Conservation (phyloP, 257 asterid genomes). For the Plantago elongata region DNA sequence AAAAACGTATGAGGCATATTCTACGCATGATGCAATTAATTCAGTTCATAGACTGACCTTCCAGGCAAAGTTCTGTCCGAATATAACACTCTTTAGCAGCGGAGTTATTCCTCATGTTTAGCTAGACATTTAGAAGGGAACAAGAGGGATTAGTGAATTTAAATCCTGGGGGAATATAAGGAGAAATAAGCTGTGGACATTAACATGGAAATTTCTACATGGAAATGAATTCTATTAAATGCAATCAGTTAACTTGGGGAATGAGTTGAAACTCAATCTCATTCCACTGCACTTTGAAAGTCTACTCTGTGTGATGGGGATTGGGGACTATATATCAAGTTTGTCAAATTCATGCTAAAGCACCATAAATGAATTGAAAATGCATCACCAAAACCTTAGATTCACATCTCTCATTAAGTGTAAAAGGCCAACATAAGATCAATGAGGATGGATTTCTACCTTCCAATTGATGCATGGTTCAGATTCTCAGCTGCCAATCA, state of each 20-base stretch:
- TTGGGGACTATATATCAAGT: too few species aligned
- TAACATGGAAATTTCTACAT: neutral
- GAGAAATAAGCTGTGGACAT: neutral
- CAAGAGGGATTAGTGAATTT: slow-evolving; percentile 20
- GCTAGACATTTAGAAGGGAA: slow-evolving; percentile 37
- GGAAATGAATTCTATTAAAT: neutral
- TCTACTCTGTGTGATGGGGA: too few species aligned
- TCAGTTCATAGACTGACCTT: slow-evolving; percentile 49
- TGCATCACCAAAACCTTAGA: too few species aligned
- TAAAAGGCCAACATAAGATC: too few species aligned
- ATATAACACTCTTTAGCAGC: slow-evolving; percentile 89
- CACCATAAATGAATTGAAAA: too few species aligned
- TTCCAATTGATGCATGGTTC: too few species aligned
- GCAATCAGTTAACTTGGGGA: slow-evolving; percentile 10
- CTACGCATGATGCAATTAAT: slow-evolving; percentile 11
- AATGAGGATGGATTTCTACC: too few species aligned
- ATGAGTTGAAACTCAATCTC: neutral
- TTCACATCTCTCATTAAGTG: too few species aligned
- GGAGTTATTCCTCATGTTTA: slow-evolving; percentile 91
- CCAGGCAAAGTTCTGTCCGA: slow-evolving; percentile 86
- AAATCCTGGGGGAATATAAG: slow-evolving; percentile 11
- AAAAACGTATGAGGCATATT: slow-evolving; percentile 11
- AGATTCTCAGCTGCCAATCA: too few species aligned
- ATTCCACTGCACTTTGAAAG: neutral
- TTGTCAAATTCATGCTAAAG: too few species aligned